phyloP scores from a whole-genome alignment of 2,329 filamentous ascomycete genomes.

The Gaeumannomyces sp. region DNA sequence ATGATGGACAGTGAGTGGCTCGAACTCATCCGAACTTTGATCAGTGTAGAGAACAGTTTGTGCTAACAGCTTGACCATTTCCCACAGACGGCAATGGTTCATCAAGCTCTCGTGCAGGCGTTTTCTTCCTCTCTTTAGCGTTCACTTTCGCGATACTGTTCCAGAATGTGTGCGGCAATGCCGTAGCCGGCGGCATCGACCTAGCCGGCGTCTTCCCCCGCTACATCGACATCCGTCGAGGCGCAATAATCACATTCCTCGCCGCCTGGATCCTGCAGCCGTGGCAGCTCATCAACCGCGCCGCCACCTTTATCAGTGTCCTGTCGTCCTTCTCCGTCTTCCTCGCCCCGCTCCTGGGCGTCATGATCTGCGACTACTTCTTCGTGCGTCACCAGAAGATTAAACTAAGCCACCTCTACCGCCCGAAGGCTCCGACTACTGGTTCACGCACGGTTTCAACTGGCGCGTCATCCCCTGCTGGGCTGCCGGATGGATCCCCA shows the following conservation, averaged over 20 bases:
- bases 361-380: conserved; percentile 32
- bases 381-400: conserved; percentile 27
- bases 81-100: conserved; percentile 28
- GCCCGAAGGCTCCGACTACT: conserved; percentile 31
- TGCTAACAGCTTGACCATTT: background rate
- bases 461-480: conserved; percentile 35
- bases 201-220: conserved; percentile 17
- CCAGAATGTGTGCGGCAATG: conserved; percentile 33
- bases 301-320: conserved; percentile 24
- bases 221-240: conserved; percentile 25
- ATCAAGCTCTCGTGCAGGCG: conserved; percentile 21
- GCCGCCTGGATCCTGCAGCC: conserved; percentile 25
- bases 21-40: no score
- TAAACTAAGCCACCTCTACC: conserved; percentile 30
- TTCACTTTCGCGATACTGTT: conserved; percentile 36
- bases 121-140: conserved; percentile 24
- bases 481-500: conserved; percentile 18
- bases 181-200: conserved; percentile 23
- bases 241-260: conserved; percentile 24
- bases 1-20: conserved; percentile 30
- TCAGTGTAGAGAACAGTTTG: no score
- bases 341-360: conserved; percentile 30
- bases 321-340: conserved; percentile 35
- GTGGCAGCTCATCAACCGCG: conserved; percentile 26
- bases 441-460: conserved; percentile 36